Conservation (phyloP, 2,329 filamentous ascomycete genomes). For the Claviceps digitariae region DNA sequence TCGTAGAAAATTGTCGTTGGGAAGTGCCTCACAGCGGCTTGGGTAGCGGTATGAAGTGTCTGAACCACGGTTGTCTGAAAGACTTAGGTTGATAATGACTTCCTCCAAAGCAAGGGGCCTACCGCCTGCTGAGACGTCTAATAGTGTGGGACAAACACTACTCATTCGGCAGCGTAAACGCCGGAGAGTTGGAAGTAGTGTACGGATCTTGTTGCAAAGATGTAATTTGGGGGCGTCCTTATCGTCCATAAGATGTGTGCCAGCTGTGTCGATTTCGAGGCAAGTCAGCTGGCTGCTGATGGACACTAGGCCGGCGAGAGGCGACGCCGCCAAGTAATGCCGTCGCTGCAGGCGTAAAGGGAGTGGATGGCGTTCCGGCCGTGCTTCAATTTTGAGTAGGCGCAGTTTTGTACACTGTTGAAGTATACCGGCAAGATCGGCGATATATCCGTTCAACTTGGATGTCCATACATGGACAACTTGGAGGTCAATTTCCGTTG, state of each 20-base stretch:
- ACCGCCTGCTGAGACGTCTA: neutral
- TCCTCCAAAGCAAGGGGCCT: conserved; percentile 1
- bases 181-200: conserved; percentile 4
- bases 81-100: conserved; percentile 5
- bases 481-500: too few relatives aligned
- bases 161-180: conserved; percentile 6
- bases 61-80: conserved; percentile 1
- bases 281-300: conserved; percentile 3
- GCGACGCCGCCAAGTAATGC: conserved; percentile 3
- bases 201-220: conserved; percentile 3
- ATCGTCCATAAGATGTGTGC: conserved; percentile 1
- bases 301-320: conserved; percentile 4
- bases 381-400: conserved; percentile 3
- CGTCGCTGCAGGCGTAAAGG: neutral
- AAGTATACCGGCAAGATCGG: conserved; percentile 3
- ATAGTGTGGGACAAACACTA: conserved; percentile 4
- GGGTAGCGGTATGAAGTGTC: too few relatives aligned
- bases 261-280: conserved; percentile 5
- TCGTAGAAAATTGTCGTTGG: neutral
- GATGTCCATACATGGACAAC: conserved; percentile 3
- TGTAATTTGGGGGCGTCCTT: neutral
- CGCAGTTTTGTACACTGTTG: conserved; percentile 4
- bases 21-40: neutral
- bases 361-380: conserved; percentile 4
- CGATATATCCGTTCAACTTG: conserved; percentile 1